Evolutionary conservation across 441 rosid species (phyloP).

Genomic region (Populus hybrid): DNA sequence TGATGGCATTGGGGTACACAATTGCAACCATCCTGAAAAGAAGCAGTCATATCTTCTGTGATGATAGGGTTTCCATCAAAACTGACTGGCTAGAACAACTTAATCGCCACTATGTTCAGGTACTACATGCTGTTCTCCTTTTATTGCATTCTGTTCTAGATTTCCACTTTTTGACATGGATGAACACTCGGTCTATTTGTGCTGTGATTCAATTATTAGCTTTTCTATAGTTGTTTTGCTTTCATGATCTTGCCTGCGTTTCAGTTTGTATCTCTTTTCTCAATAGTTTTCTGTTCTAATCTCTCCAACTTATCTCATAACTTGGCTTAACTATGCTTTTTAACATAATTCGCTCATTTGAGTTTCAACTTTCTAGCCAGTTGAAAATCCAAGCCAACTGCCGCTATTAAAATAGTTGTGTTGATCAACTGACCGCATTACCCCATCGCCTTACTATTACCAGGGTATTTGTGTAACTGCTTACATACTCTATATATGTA

Average conservation of each 20-base stretch:
- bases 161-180: neutral
- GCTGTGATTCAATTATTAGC: conserved; percentile 3
- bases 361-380: neutral
- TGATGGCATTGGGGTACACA: conserved; percentile 97
- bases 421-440: neutral
- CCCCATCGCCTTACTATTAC: neutral
- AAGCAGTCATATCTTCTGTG: conserved; percentile 81
- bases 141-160: neutral
- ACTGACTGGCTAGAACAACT: conserved; percentile 98
- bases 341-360: neutral
- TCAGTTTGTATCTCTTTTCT: neutral
- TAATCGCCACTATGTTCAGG: conserved; percentile 91
- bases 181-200: neutral
- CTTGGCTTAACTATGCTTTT: conserved; percentile 1
- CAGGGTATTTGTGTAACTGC: no score
- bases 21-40: conserved; percentile 90
- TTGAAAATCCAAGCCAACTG: neutral
- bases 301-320: neutral
- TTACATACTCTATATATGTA: no score
- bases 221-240: neutral
- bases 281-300: neutral
- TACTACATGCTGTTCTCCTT: conserved; percentile 26
- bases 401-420: conserved; percentile 6
- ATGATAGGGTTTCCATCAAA: conserved; percentile 79
- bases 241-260: conserved; percentile 3